Conservation (phyloP, 2,329 filamentous ascomycete species). For the Aplosporella prunicola region DNA sequence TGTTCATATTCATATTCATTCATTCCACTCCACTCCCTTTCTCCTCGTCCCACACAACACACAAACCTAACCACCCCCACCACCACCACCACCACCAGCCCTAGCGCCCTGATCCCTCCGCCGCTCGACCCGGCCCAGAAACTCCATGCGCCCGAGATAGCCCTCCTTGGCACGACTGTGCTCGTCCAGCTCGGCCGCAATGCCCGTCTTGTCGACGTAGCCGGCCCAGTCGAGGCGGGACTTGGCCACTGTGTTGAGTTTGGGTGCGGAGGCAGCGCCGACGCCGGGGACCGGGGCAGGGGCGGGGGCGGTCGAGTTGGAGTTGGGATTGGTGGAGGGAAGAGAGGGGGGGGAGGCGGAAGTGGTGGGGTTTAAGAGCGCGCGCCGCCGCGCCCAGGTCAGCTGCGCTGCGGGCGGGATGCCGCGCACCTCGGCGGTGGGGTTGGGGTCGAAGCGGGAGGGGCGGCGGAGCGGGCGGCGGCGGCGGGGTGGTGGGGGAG, state of each 20-base stretch:
- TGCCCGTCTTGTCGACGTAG: slow-evolving; percentile 52
- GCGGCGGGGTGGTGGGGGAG: slow-evolving; percentile 7
- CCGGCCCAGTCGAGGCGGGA: slow-evolving; percentile 56
- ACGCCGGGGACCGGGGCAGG: slow-evolving; percentile 20
- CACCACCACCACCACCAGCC: too few relatives aligned
- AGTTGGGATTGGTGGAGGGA: too few relatives aligned
- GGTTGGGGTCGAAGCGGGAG: slow-evolving; percentile 43
- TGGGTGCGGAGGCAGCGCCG: slow-evolving; percentile 35
- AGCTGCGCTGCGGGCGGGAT: slow-evolving; percentile 37
- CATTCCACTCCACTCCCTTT: too few relatives aligned
- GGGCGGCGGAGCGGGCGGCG: slow-evolving; percentile 36
- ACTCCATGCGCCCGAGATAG: slow-evolving; percentile 53
- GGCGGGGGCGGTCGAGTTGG: neutral
- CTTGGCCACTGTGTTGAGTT: slow-evolving; percentile 59
- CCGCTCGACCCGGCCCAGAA: slow-evolving; percentile 49
- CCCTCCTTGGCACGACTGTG: slow-evolving; percentile 54
- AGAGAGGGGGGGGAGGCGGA: neutral
- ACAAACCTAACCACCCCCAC: too few relatives aligned
- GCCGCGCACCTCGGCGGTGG: slow-evolving; percentile 36
- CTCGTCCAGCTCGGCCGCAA: slow-evolving; percentile 51
- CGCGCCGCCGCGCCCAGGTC: slow-evolving; percentile 22
- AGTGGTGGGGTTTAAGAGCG: neutral
- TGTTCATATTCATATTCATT: too few relatives aligned
- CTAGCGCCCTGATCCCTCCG: slow-evolving; percentile 48
- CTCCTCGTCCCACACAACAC: too few relatives aligned